These are phyloP conservation scores for Claviceps digitariae DNA, from an alignment of 2,329 filamentous ascomycete species.

Conservation along the genomic window DNA sequence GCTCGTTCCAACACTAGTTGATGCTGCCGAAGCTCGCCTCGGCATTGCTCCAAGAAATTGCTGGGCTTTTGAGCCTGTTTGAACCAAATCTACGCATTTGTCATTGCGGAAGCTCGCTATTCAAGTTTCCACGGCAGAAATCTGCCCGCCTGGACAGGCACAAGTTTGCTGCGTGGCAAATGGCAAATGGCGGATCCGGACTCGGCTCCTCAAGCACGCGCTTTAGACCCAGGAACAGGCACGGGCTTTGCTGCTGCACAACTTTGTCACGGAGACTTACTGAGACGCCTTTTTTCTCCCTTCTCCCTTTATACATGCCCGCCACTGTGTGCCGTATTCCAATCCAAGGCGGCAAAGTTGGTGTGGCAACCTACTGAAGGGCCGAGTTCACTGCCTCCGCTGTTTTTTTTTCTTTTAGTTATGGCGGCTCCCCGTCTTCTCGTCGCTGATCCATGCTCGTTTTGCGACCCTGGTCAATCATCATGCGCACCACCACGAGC, in stretches of 20 bases:
- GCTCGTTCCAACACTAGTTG: neutral
- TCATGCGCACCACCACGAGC: slow-evolving; percentile 4
- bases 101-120: neutral
- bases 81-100: neutral
- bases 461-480: slow-evolving; percentile 7
- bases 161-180: neutral
- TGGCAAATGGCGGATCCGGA: neutral
- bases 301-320: neutral
- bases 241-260: slow-evolving; percentile 7
- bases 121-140: neutral
- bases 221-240: neutral
- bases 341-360: neutral
- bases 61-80: neutral
- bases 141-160: neutral
- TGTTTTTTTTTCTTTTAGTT: too few relatives aligned
- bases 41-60: neutral
- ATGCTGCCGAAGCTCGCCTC: neutral
- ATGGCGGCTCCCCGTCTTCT: neutral
- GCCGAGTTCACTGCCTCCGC: neutral
- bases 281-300: neutral
- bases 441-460: slow-evolving; percentile 1
- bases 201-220: neutral
- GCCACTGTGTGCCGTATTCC: neutral
- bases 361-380: slow-evolving; percentile 1
- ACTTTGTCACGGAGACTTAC: slow-evolving; percentile 9